Evolutionary conservation across 345 rosid species (phyloP), one percentile per base, ranked within the genome.

Genomic region (Aethionema arabicum): DNA sequence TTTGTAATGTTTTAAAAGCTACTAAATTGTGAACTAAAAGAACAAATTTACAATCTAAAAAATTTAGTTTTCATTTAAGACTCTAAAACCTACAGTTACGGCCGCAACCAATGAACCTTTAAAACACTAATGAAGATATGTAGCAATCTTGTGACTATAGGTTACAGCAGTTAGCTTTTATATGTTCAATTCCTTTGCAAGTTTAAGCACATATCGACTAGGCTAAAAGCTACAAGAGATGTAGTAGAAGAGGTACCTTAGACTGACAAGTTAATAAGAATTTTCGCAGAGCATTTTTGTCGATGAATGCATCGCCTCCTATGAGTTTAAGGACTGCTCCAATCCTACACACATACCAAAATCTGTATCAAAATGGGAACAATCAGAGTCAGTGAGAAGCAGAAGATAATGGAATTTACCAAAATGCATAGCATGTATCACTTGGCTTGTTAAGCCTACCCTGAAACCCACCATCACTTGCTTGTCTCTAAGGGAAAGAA

Each of bases 391-490:
- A 0, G 5, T 33, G 32, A 41, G 11, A 29, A 42, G 8, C 2
- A 14, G 44, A 52, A 33, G 43, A 35, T 67, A 62, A 32, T 51
- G 33, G 61, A 21, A 52, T 80, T 68, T 65, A 87, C 99, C 99
- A 93, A 77, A 87, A 93, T 46, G 99, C 97, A 73, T 90, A 93
- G 73, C 99, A 93, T 49, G 98, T 87, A 76, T 90, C 99, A 66
- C 96, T 93, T 35, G 75, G 69, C 68, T 93, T 90, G 78, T 84
- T 93, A 45, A 83, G 61, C 82, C 97, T 81, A 40, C 99, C 99
- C 74, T 90, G 96, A 75, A 87, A 84, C 56, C 99, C 99, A 66
- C 96, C 95, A 74, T 87, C 92, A 71, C 56, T 63, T 30, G 77
- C 82, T 73, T 90, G 99, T 79, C 96, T 85, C 99, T 93, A 71